These are phyloP conservation scores for Endoconidiophora laricicola DNA, from an alignment of 2,329 filamentous ascomycete species.

Conservation along the genomic window DNA sequence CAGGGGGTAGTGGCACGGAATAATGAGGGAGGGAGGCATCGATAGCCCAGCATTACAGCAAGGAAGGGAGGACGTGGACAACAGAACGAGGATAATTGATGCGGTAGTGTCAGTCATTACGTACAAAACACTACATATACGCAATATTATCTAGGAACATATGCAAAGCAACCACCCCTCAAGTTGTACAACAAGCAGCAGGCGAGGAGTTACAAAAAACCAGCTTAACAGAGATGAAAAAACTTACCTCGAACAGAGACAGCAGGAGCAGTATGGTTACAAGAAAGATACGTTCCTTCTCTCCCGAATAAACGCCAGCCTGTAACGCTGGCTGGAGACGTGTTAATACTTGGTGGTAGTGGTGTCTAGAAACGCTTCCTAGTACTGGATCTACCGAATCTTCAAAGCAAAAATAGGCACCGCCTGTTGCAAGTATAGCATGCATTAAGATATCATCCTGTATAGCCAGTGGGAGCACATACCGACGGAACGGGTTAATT, in stretches of 20 bases:
- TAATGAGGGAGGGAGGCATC: too few species aligned
- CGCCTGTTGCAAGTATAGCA: conserved; percentile 9
- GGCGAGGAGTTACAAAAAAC: too few species aligned
- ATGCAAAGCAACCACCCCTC: too few species aligned
- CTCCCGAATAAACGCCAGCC: background rate
- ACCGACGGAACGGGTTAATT: conserved; percentile 5
- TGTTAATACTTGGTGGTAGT: conserved; percentile 6
- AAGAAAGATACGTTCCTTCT: conserved; percentile 7
- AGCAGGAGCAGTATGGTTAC: conserved; percentile 10
- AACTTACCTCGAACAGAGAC: conserved; percentile 11
- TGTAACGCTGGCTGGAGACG: conserved; percentile 5
- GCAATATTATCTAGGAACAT: too few species aligned
- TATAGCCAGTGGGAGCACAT: conserved; percentile 7
- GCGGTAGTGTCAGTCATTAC: too few species aligned
- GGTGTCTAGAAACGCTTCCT: conserved; percentile 6
- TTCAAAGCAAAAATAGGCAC: conserved; percentile 10
- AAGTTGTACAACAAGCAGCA: too few species aligned
- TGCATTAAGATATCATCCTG: conserved; percentile 11
- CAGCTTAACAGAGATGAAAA: background rate
- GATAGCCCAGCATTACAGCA: too few species aligned
- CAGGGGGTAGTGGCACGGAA: too few species aligned
- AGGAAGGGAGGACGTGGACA: too few species aligned
- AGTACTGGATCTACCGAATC: conserved; percentile 3
- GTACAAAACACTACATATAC: too few species aligned
- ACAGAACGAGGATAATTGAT: too few species aligned